Conservation (phyloP, 768 basidiomycete genomes). For the Calocybe gangraenosa region DNA sequence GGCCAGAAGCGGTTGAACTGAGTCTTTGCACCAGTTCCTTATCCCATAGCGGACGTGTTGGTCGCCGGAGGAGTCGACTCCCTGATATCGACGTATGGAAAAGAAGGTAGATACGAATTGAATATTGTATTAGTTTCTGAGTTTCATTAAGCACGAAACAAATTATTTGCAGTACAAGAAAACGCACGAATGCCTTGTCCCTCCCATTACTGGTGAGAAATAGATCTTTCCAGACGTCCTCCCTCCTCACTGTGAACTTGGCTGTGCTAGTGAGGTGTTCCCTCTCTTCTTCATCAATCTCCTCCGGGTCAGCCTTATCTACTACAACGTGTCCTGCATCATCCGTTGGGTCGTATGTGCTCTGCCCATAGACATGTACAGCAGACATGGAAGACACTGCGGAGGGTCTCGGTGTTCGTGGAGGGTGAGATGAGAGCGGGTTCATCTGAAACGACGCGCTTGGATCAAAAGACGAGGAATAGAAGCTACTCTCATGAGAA, state of each 20-base stretch:
- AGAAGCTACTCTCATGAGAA: conserved; percentile 45
- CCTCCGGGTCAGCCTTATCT: conserved; percentile 31
- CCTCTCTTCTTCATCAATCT: conserved; percentile 44
- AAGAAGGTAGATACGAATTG: conserved; percentile 67
- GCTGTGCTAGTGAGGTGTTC: conserved; percentile 34
- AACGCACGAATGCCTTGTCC: conserved; percentile 81
- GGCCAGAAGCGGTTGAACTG: conserved; percentile 54
- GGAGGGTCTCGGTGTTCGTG: conserved; percentile 67
- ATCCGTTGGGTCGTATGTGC: conserved; percentile 42
- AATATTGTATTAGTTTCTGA: conserved; percentile 87
- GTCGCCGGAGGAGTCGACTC: conserved; percentile 43
- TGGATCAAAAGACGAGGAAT: conserved; percentile 56
- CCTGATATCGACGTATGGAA: conserved; percentile 55
- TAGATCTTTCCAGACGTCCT: conserved; percentile 81
- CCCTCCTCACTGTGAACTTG: conserved; percentile 44
- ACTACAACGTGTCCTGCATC: conserved; percentile 31
- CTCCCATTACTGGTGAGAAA: conserved; percentile 73
- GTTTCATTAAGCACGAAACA: not conserved
- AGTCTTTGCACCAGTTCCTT: conserved; percentile 55
- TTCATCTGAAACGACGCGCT: conserved; percentile 75
- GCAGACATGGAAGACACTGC: conserved; percentile 30
- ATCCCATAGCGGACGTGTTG: conserved; percentile 49
- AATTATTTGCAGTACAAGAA: not conserved
- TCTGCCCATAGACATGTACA: conserved; percentile 33
- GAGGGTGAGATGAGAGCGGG: conserved; percentile 74